Conservation (phyloP, 2,329 filamentous ascomycete species). For the Aphanoascus verrucosus region DNA sequence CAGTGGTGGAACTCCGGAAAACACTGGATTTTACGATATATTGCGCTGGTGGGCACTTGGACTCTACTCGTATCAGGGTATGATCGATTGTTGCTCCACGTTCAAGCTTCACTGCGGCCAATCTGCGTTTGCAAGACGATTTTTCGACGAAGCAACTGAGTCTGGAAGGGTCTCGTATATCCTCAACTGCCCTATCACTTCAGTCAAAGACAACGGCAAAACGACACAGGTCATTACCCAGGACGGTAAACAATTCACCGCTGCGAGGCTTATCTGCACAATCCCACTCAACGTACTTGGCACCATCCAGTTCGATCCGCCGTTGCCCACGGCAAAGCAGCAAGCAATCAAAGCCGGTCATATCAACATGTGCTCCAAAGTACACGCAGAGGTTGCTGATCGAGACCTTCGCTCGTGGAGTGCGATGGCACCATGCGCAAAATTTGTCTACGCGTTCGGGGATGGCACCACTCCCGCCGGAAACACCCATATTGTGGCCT, state of each 20-base stretch:
- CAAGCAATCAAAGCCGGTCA: constrained; percentile 1
- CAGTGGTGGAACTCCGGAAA: constrained; percentile 5
- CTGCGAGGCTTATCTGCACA: constrained; percentile 3
- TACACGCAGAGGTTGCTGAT: background rate
- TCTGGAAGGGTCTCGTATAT: background rate
- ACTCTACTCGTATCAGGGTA: constrained; percentile 1
- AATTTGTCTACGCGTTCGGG: constrained; percentile 5
- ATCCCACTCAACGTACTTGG: constrained; percentile 5
- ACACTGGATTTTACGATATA: constrained; percentile 5
- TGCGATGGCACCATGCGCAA: background rate
- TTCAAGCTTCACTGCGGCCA: constrained; percentile 6
- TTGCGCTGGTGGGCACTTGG: constrained; percentile 4
- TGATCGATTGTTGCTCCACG: background rate
- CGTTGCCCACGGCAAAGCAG: background rate
- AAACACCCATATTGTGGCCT: constrained; percentile 7
- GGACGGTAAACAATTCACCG: constrained; percentile 1
- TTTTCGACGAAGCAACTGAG: constrained; percentile 4
- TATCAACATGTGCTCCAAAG: constrained; percentile 6
- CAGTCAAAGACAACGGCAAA: constrained; percentile 3
- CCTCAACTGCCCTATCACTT: constrained; percentile 2
- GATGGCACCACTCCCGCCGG: constrained; percentile 5
- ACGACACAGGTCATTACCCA: background rate
- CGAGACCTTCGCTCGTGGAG: constrained; percentile 8
- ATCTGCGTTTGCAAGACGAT: constrained; percentile 5
- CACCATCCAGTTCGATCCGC: constrained; percentile 3